A percentile compares a stretch with the other conserved stretches of the same genome.
These are phyloP conservation scores for Diaporthe sp. DNA, from an alignment of 2,329 filamentous ascomycete species.

Conservation along the genomic window DNA sequence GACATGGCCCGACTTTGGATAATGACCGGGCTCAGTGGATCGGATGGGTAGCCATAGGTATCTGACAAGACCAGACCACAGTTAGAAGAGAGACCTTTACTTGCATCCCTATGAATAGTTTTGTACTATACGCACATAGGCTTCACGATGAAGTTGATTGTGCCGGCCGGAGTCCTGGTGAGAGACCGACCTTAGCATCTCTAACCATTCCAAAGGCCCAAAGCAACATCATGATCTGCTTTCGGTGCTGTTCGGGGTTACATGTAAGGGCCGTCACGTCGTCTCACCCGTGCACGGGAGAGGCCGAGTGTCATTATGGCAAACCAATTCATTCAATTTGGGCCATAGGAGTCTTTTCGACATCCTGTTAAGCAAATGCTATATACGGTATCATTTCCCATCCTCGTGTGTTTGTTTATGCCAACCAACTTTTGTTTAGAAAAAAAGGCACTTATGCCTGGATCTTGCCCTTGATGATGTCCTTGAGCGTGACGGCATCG, in stretches of 20 bases:
- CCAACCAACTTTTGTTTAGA: not conserved
- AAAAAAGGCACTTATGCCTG: slow-evolving; percentile 47
- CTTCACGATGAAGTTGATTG: not conserved
- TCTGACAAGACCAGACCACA: not conserved
- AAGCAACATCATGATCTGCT: not conserved
- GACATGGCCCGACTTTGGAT: not conserved
- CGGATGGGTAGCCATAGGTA: not conserved
- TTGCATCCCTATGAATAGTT: not conserved
- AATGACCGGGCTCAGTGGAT: not conserved
- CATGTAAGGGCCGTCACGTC: too few species aligned
- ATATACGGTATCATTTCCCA: slow-evolving; percentile 31
- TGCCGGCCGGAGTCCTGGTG: too few species aligned
- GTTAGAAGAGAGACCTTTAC: not conserved
- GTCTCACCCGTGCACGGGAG: not conserved
- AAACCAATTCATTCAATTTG: slow-evolving; percentile 5
- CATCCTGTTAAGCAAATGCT: slow-evolving; percentile 17
- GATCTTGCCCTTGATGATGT: slow-evolving; percentile 90
- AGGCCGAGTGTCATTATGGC: not conserved
- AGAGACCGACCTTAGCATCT: not conserved
- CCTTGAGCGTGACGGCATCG: slow-evolving; percentile 93
- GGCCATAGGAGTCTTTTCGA: not conserved
- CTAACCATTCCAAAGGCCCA: not conserved
- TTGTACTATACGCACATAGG: not conserved
- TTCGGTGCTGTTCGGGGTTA: not conserved
- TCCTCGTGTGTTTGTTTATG: slow-evolving; percentile 2